Evolutionary conservation across 768 basidiomycete species (phyloP), one percentile per base, ranked within the genome.

Genomic region (Podaxis sp.): DNA sequence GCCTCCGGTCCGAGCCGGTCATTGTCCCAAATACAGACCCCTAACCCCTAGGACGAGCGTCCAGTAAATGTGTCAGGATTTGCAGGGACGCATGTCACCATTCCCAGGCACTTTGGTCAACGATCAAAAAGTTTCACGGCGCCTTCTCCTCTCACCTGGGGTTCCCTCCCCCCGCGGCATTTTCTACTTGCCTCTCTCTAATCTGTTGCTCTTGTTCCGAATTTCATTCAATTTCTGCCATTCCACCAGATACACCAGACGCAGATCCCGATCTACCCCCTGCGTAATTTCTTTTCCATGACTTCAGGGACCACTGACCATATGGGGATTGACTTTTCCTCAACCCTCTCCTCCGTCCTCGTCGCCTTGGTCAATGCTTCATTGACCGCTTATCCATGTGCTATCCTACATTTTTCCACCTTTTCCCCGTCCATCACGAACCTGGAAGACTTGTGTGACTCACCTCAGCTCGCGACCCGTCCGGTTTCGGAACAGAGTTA

Each of bases 81-180:
- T 48, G 55, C 55, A 57, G 46, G 55, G 55, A 16, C 42, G 46
- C 23, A 27, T 28, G 5, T 46, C 16, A 10, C 9, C 27, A 6
- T 48, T 57, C 55, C 55, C 55, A 57, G 42, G 55, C 55, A 47
- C 46, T 57, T n/a, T n/a, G 27, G 13, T 56, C 16, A 25, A 55
- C 54, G 7, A 55, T 55, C 54, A 55, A 57, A 42, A 42, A 14
- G 14, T 7, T 42, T 25, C 25, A 13, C 47, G 47, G 47, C 21
- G 9, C 11, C 4, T 25, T 36, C 47, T 28, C 37, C 44, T 25
- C 23, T n/a, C 52, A 21, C 9, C 10, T 36, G 32, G 21, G 16
- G 38, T 10, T 2, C 23, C 23, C 1, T 23, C 23, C 23, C 1
- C 16, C 38, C 38, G 38, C 14, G 38, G 38, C 11, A 40, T 16